Conservation (phyloP, 2,329 filamentous ascomycete species). For the Plenodomus lindquistii region DNA sequence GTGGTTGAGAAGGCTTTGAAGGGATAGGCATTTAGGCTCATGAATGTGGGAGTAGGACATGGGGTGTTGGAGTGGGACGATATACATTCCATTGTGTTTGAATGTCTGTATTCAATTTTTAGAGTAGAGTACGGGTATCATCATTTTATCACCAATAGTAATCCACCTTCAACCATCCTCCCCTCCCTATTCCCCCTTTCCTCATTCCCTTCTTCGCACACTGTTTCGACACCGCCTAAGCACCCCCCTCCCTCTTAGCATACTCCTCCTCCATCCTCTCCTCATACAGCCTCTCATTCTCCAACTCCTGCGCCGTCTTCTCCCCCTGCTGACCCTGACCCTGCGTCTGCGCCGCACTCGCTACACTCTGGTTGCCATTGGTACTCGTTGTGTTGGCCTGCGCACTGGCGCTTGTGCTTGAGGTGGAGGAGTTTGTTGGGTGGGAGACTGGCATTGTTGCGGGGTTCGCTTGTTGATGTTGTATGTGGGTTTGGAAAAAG, state of each 20-base stretch:
- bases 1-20: constrained; percentile 40
- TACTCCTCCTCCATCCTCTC: constrained; percentile 48
- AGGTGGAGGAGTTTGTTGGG: background rate
- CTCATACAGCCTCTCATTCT: constrained; percentile 42
- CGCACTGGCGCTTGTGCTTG: constrained; percentile 19
- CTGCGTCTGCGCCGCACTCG: constrained; percentile 24
- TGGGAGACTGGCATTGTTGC: background rate
- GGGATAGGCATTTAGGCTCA: constrained; percentile 21
- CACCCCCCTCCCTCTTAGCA: constrained; percentile 45
- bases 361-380: constrained; percentile 23
- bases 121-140: background rate
- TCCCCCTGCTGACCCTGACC: no score
- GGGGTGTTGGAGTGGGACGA: no score
- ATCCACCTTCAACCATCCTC: constrained; percentile 1
- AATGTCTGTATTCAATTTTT: constrained; percentile 4
- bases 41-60: no score
- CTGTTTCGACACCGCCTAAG: constrained; percentile 16
- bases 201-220: background rate
- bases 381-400: constrained; percentile 5
- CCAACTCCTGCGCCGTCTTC: constrained; percentile 37
- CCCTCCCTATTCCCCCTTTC: background rate
- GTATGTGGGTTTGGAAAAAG: background rate
- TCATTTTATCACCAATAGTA: background rate
- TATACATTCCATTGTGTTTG: background rate
- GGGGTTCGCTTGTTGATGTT: background rate